Conservation (phyloP, 805 yeast species). For the Sugiyamaella qingdaonensis region DNA sequence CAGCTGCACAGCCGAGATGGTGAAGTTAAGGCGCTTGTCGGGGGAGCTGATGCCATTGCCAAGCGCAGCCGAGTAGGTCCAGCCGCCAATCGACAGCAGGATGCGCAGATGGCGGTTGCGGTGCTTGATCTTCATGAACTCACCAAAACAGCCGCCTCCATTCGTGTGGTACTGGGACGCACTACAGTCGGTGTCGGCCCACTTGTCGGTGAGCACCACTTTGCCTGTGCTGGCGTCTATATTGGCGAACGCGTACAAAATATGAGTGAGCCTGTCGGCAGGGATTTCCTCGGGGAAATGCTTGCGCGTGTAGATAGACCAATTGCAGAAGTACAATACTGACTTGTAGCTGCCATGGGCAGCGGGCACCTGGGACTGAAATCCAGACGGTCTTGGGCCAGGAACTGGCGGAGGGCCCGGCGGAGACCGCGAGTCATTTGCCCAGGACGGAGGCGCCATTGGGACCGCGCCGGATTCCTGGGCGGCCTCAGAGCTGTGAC, state of each 20-base stretch:
- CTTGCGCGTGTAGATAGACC: slow-evolving; percentile 62
- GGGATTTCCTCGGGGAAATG: slow-evolving; percentile 65
- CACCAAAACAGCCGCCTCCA: slow-evolving; percentile 47
- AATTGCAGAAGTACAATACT: slow-evolving; percentile 32
- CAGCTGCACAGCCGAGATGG: slow-evolving; percentile 43
- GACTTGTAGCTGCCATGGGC: slow-evolving; percentile 11
- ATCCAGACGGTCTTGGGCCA: neutral
- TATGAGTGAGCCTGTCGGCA: slow-evolving; percentile 50
- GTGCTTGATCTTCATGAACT: slow-evolving; percentile 46
- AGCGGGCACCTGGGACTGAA: neutral
- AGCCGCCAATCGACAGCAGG: slow-evolving; percentile 82
- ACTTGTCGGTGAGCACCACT: slow-evolving; percentile 53
- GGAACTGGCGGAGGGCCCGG: neutral
- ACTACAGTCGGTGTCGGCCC: slow-evolving; percentile 51
- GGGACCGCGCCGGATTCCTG: neutral
- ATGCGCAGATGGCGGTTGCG: slow-evolving; percentile 45
- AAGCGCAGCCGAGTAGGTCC: slow-evolving; percentile 51
- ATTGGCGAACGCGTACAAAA: slow-evolving; percentile 73
- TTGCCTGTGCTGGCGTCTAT: slow-evolving; percentile 53
- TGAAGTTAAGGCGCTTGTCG: slow-evolving; percentile 42
- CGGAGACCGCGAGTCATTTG: neutral
- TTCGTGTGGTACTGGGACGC: slow-evolving; percentile 17
- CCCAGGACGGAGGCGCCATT: neutral
- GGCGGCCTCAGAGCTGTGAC: neutral
- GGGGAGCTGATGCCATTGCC: slow-evolving; percentile 41